phyloP scores from a whole-genome alignment of 2,329 filamentous ascomycete species.

The Drechslerella dactyloides region DNA sequence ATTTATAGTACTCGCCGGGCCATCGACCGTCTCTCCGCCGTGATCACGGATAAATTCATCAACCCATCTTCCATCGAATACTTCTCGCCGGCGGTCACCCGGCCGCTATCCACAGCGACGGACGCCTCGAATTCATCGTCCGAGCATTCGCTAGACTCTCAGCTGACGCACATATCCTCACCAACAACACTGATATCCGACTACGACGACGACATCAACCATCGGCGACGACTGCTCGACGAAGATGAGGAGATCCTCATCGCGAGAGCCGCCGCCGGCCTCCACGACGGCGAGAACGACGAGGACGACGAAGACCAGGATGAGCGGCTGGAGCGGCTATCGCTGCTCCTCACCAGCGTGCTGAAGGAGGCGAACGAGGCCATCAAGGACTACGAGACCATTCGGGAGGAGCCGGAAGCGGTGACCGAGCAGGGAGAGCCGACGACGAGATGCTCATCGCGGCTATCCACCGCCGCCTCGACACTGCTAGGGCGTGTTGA shows the following conservation, averaged over 20 bases:
- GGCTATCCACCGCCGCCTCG: slow-evolving; percentile 23
- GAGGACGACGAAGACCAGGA: slow-evolving; percentile 38
- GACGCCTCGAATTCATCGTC: slow-evolving; percentile 47
- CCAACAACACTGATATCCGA: slow-evolving; percentile 48
- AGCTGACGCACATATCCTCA: slow-evolving; percentile 40
- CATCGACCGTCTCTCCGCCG: slow-evolving; percentile 48
- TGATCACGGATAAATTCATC: slow-evolving; percentile 46
- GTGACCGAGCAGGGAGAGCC: slow-evolving; percentile 33
- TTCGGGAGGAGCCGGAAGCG: slow-evolving; percentile 41
- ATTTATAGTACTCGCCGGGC: slow-evolving; percentile 37
- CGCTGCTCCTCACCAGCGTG: slow-evolving; percentile 39
- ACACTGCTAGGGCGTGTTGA: slow-evolving; percentile 18
- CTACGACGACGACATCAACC: slow-evolving; percentile 41
- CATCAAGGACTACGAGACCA: slow-evolving; percentile 47
- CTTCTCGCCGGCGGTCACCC: slow-evolving; percentile 47
- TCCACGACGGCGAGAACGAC: slow-evolving; percentile 13
- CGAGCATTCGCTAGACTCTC: slow-evolving; percentile 42
- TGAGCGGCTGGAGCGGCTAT: slow-evolving; percentile 42
- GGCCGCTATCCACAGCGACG: slow-evolving; percentile 45
- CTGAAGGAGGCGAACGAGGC: slow-evolving; percentile 46
- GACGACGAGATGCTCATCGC: slow-evolving; percentile 41
- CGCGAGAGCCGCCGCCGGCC: slow-evolving; percentile 7
- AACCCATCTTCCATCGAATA: slow-evolving; percentile 44
- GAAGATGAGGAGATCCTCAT: slow-evolving; percentile 44
- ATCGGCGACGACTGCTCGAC: slow-evolving; percentile 35